These are phyloP conservation scores for Amoebophrya sp. DNA, from an alignment of 169 alveolate species.

Conservation along the genomic window DNA sequence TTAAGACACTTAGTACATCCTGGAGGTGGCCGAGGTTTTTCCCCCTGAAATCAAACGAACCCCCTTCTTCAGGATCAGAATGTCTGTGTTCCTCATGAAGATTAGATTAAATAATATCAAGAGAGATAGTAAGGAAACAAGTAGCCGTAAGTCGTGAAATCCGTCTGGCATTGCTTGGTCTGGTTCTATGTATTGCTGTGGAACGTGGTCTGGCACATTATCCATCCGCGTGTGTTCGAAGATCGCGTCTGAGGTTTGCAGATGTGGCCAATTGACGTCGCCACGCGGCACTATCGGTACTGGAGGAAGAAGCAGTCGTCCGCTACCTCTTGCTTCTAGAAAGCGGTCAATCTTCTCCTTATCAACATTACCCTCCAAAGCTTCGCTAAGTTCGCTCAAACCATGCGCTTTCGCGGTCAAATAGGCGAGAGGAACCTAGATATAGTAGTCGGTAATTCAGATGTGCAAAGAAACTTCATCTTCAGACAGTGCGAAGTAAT, in stretches of 20 bases:
- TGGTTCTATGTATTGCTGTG: background rate
- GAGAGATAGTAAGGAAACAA: too few species aligned
- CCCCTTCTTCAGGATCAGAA: too few species aligned
- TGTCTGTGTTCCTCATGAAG: too few species aligned
- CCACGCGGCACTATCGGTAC: background rate
- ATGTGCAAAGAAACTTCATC: too few species aligned
- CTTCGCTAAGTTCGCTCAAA: constrained; percentile 52
- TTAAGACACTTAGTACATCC: too few species aligned
- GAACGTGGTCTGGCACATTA: constrained; percentile 12
- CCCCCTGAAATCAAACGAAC: too few species aligned
- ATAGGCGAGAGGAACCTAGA: constrained; percentile 62
- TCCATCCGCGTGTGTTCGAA: background rate
- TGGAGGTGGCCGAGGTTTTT: too few species aligned
- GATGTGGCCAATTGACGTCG: constrained; percentile 18
- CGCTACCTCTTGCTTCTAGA: too few species aligned
- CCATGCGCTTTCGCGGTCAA: constrained; percentile 60
- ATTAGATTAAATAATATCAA: too few species aligned
- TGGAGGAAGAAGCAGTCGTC: background rate
- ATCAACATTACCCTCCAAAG: constrained; percentile 34
- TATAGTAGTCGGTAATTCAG: background rate
- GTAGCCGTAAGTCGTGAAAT: background rate
- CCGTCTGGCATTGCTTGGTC: background rate
- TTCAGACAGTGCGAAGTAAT: background rate
- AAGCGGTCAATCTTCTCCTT: background rate
- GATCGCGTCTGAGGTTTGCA: background rate